Conservation (phyloP, 805 yeast species). For the Kockiozyma suomiensis region DNA sequence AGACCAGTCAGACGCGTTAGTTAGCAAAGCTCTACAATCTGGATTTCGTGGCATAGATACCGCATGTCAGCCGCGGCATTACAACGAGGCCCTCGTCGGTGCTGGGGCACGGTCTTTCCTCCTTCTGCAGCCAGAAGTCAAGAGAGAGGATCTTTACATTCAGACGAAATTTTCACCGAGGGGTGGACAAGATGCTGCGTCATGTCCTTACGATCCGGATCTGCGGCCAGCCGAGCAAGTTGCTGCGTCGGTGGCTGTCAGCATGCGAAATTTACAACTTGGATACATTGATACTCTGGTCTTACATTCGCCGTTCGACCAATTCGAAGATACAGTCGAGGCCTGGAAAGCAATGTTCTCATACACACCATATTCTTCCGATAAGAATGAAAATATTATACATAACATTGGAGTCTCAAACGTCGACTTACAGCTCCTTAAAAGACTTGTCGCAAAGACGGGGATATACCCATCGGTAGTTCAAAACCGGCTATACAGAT, state of each 20-base stretch:
- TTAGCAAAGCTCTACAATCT: slow-evolving; percentile 2
- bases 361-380: background rate
- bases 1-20: background rate
- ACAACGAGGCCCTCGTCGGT: slow-evolving; percentile 16
- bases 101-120: slow-evolving; percentile 3
- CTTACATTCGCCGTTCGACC: slow-evolving; percentile 14
- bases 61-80: slow-evolving; percentile 21
- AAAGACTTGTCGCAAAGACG: background rate
- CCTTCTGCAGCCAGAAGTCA: background rate
- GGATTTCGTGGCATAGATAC: slow-evolving; percentile 22
- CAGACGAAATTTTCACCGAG: slow-evolving; percentile 18
- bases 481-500: slow-evolving; percentile 12
- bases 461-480: slow-evolving; percentile 12
- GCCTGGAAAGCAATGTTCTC: slow-evolving; percentile 12
- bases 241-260: background rate
- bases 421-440: background rate
- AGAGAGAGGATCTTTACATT: slow-evolving; percentile 6
- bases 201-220: slow-evolving; percentile 7
- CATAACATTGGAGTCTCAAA: slow-evolving; percentile 17
- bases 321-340: slow-evolving; percentile 6
- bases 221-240: slow-evolving; percentile 6
- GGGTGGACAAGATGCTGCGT: slow-evolving; percentile 1
- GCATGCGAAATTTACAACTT: slow-evolving; percentile 2
- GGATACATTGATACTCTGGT: slow-evolving; percentile 11
- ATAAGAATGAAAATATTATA: background rate